Percentiles rank a stretch among this genome's conserved stretches.
phyloP scores from a whole-genome alignment of 768 basidiomycete species.

The Cyclocybe cylindracea region DNA sequence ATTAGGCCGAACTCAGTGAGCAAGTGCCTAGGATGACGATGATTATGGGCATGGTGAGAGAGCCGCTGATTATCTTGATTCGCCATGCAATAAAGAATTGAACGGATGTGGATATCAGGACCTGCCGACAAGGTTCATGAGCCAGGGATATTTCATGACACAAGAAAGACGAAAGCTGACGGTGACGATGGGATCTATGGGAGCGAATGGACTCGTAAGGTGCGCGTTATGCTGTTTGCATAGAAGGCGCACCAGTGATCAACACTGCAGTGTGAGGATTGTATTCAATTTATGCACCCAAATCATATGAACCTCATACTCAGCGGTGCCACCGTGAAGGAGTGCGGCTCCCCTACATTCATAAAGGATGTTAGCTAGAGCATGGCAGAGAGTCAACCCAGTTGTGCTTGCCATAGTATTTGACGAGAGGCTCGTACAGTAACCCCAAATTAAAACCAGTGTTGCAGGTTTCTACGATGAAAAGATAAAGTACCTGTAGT shows the following conservation, averaged over 20 bases:
- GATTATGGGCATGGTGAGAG: constrained; percentile 22
- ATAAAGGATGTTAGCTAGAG: neutral
- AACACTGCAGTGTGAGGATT: constrained; percentile 1
- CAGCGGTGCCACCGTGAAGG: constrained; percentile 26
- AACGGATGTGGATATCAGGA: constrained; percentile 38
- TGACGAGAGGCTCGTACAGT: constrained; percentile 40
- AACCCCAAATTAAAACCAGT: constrained; percentile 35
- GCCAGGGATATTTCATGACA: neutral
- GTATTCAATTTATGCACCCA: neutral
- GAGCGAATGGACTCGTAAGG: neutral
- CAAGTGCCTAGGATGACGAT: constrained; percentile 29
- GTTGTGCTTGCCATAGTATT: constrained; percentile 31
- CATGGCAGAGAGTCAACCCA: neutral
- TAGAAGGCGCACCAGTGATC: constrained; percentile 1
- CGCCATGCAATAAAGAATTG: constrained; percentile 45
- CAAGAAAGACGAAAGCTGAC: neutral
- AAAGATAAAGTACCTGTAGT: constrained; percentile 31
- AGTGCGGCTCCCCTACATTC: constrained; percentile 14
- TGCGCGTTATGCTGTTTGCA: too few species aligned
- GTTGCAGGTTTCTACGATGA: constrained; percentile 37
- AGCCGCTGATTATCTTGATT: constrained; percentile 33
- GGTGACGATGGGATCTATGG: constrained; percentile 8
- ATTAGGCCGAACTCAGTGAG: constrained; percentile 29
- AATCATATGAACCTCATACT: constrained; percentile 17
- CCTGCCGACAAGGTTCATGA: constrained; percentile 19